These are phyloP conservation scores for Pythium angustatum DNA, from an alignment of 352 stramenopile genomes.

Conservation along the genomic window DNA sequence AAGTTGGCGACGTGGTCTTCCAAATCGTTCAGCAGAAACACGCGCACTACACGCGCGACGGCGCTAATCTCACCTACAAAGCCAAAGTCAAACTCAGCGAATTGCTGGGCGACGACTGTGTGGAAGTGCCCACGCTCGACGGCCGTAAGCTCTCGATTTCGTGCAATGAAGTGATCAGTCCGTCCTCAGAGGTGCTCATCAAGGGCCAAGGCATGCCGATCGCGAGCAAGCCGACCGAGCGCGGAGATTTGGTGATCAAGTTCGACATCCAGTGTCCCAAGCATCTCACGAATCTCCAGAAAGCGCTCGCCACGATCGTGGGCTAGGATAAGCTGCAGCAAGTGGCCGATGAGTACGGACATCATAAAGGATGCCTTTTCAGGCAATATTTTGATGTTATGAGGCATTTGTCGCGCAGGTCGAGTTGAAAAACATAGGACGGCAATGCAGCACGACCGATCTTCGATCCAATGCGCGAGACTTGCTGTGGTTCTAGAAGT, in stretches of 20 bases:
- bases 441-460: neutral
- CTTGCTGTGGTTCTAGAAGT: neutral
- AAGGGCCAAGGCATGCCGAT: conserved; percentile 96
- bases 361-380: too few relatives aligned
- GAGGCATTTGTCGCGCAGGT: too few relatives aligned
- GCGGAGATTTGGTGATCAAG: conserved; percentile 94
- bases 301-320: conserved; percentile 78
- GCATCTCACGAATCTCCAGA: conserved; percentile 92
- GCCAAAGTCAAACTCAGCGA: conserved; percentile 95
- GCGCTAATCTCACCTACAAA: conserved; percentile 91
- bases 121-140: conserved; percentile 96
- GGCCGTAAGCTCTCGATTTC: conserved; percentile 92
- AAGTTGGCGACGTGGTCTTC: conserved; percentile 94
- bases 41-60: conserved; percentile 87
- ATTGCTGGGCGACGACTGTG: conserved; percentile 92
- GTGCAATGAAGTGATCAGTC: conserved; percentile 92
- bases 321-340: too few relatives aligned
- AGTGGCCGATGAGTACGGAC: too few relatives aligned
- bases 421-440: conserved; percentile 10
- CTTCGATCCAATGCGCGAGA: neutral
- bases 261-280: conserved; percentile 97
- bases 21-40: conserved; percentile 87
- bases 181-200: conserved; percentile 89
- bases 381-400: too few relatives aligned
- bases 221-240: conserved; percentile 48